Conservation (phyloP, 192 early-diverging fungal species). For the Entophlyctis helioformis region DNA sequence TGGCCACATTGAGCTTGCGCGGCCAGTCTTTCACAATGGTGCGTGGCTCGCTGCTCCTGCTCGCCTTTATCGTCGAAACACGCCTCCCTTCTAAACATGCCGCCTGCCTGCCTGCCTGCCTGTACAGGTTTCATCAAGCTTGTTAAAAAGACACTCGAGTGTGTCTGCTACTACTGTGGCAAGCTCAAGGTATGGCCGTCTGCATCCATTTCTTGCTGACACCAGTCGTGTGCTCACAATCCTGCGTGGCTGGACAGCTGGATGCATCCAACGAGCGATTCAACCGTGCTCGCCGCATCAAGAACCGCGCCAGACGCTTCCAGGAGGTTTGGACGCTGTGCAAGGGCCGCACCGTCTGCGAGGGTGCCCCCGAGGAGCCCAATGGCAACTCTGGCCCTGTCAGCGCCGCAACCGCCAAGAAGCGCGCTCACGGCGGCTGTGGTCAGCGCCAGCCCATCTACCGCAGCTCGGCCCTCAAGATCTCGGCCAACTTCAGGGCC, state of each 20-base stretch:
- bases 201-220: background rate
- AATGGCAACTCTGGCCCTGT: constrained; percentile 6
- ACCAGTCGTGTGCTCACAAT: background rate
- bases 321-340: constrained; percentile 80
- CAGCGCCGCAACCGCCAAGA: constrained; percentile 14
- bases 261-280: constrained; percentile 51
- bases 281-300: constrained; percentile 15
- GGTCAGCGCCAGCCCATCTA: constrained; percentile 71
- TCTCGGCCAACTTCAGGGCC: background rate
- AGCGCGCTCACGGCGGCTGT: constrained; percentile 71
- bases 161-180: constrained; percentile 88
- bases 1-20: constrained; percentile 91
- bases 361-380: constrained; percentile 39
- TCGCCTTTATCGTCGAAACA: too few species aligned
- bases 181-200: constrained; percentile 62
- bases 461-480: constrained; percentile 65
- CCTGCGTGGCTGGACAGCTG: background rate
- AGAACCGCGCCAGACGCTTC: constrained; percentile 39
- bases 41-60: constrained; percentile 2
- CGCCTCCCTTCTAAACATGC: too few species aligned
- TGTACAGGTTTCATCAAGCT: constrained; percentile 72
- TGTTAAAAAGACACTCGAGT: constrained; percentile 95
- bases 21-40: constrained; percentile 92
- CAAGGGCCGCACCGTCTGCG: constrained; percentile 74
- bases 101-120: too few species aligned